Percentiles rank a stretch among this genome's conserved stretches.
Conservation (phyloP, 2,329 filamentous ascomycete species). For the Diaporthe sp. region DNA sequence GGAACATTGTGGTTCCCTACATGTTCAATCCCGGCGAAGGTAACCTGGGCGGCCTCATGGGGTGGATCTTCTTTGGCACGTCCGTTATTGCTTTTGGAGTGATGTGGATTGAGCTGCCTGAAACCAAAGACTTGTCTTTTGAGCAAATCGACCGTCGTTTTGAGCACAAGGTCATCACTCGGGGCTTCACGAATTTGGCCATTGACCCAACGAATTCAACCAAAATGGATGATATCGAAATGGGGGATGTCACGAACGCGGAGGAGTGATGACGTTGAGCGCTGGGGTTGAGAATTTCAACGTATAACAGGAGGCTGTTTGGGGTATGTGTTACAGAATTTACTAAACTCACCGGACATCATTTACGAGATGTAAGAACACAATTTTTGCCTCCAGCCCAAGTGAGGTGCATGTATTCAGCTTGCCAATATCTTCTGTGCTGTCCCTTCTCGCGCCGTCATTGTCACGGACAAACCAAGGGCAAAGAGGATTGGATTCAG, state of each 20-base stretch:
- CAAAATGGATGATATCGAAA: conserved; percentile 2
- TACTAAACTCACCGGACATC: not conserved
- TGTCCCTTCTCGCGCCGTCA: too few relatives aligned
- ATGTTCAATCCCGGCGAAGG: conserved; percentile 24
- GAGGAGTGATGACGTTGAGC: not conserved
- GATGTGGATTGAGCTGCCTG: conserved; percentile 32
- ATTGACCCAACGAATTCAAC: not conserved
- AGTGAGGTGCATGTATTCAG: too few relatives aligned
- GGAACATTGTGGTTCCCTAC: conserved; percentile 33
- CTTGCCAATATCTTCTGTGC: too few relatives aligned
- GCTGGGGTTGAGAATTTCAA: not conserved
- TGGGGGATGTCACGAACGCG: not conserved
- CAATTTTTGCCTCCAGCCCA: too few relatives aligned
- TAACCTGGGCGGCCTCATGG: conserved; percentile 19
- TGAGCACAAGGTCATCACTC: not conserved
- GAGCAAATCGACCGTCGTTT: conserved; percentile 28
- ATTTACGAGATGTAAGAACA: not conserved
- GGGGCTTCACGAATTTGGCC: not conserved
- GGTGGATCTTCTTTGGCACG: conserved; percentile 31
- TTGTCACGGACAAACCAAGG: too few relatives aligned
- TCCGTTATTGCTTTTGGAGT: conserved; percentile 18
- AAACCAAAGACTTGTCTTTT: conserved; percentile 28
- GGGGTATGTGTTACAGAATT: not conserved
- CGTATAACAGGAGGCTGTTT: not conserved
- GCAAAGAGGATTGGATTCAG: too few relatives aligned